These are phyloP conservation scores for Salix exigua DNA, from an alignment of 345 rosid species.

Conservation along the genomic window DNA sequence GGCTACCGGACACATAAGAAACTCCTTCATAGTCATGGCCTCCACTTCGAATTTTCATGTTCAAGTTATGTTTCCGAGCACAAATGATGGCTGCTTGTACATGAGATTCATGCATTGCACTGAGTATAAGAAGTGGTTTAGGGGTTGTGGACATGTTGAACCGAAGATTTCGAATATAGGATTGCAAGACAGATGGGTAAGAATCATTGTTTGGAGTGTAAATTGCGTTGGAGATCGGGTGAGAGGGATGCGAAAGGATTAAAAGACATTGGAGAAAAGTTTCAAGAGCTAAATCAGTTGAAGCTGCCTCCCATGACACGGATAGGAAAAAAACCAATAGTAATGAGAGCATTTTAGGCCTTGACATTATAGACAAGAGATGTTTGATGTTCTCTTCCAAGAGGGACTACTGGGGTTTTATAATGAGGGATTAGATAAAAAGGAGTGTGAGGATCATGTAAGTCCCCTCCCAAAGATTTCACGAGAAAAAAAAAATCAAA, in stretches of 20 bases:
- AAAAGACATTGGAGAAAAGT: slow-evolving; percentile 17
- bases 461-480: background rate
- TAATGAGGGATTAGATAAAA: background rate
- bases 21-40: slow-evolving; percentile 8
- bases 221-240: slow-evolving; percentile 15
- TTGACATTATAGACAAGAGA: background rate
- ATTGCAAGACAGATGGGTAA: slow-evolving; percentile 2
- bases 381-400: background rate
- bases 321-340: background rate
- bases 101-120: slow-evolving; percentile 2
- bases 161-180: slow-evolving; percentile 7
- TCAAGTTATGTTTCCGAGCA: background rate
- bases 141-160: slow-evolving; percentile 7
- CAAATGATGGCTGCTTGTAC: slow-evolving; percentile 6
- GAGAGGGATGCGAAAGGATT: slow-evolving; percentile 11
- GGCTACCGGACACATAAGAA: background rate
- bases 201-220: slow-evolving; percentile 21
- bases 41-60: slow-evolving; percentile 11
- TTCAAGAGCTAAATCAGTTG: background rate
- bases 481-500: background rate
- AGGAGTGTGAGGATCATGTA: background rate
- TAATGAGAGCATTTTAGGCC: background rate
- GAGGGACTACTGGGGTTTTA: background rate
- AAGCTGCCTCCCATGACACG: background rate
- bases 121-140: slow-evolving; percentile 1